phyloP scores from a whole-genome alignment of 495 filamentous ascomycete genomes.

The Penicillium samsonianum region DNA sequence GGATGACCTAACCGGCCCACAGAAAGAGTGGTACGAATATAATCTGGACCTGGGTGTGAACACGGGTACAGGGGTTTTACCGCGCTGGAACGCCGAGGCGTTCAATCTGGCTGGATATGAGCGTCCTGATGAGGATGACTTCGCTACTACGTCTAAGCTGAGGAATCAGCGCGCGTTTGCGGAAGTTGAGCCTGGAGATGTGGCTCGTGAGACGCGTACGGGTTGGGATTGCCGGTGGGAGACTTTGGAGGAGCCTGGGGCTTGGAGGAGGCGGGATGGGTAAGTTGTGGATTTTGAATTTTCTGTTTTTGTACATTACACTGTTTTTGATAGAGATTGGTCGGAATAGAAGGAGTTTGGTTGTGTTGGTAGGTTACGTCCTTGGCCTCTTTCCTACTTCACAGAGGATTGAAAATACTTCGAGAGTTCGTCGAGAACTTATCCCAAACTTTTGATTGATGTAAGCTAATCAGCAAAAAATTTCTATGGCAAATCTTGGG shows the following conservation, averaged over 20 bases:
- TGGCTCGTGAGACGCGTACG: slow-evolving; percentile 24
- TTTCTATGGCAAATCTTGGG: slow-evolving; percentile 12
- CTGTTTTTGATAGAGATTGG: not conserved
- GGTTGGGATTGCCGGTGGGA: slow-evolving; percentile 46
- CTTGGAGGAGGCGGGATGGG: slow-evolving; percentile 37
- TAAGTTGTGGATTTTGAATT: not conserved
- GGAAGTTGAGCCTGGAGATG: slow-evolving; percentile 19
- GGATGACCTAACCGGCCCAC: slow-evolving; percentile 40
- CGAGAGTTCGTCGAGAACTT: not conserved
- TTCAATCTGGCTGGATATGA: slow-evolving; percentile 46
- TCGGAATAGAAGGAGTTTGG: not conserved
- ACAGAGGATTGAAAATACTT: not conserved
- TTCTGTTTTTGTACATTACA: not conserved
- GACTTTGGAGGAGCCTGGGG: slow-evolving; percentile 29
- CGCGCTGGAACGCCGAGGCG: slow-evolving; percentile 7
- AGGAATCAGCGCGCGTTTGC: slow-evolving; percentile 38
- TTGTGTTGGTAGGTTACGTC: not conserved
- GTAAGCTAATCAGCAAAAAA: slow-evolving; percentile 22
- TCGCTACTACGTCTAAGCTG: slow-evolving; percentile 37
- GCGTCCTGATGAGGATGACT: slow-evolving; percentile 36
- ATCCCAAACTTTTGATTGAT: slow-evolving; percentile 25
- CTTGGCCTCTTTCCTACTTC: not conserved
- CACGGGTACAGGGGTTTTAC: not conserved
- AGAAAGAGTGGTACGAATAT: slow-evolving; percentile 37
- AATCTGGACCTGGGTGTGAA: slow-evolving; percentile 30